Percentiles rank a stretch among this genome's conserved stretches.
Conservation (phyloP, 2,329 filamentous ascomycete species). For the Fusarium sp. region DNA sequence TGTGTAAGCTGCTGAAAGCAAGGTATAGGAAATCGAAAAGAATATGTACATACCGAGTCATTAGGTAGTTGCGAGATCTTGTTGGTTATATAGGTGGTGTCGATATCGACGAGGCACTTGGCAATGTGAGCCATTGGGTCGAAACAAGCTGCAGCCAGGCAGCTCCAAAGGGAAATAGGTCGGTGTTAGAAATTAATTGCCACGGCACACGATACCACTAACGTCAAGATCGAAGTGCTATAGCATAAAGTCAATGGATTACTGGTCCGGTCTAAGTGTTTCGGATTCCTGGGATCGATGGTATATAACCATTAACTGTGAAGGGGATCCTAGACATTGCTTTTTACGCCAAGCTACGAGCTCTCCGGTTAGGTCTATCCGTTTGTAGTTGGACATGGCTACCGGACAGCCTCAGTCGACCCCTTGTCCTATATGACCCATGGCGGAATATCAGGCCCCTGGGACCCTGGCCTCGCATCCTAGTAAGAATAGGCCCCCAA, state of each 20-base stretch:
- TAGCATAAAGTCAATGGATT: constrained; percentile 39
- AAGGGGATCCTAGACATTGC: constrained; percentile 44
- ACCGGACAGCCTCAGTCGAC: constrained; percentile 34
- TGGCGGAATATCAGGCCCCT: constrained; percentile 32
- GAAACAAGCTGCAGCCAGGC: constrained; percentile 38
- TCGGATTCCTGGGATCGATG: constrained; percentile 45
- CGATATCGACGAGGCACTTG: constrained; percentile 65
- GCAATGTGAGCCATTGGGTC: constrained; percentile 71
- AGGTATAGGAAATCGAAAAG: constrained; percentile 19
- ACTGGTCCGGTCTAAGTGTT: constrained; percentile 43
- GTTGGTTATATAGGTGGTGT: constrained; percentile 64
- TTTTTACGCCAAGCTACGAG: constrained; percentile 40
- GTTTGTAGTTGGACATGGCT: constrained; percentile 34
- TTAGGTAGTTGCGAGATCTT: constrained; percentile 58
- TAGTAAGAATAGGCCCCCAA: constrained; percentile 11
- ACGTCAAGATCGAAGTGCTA: constrained; percentile 38
- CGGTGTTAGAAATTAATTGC: constrained; percentile 45
- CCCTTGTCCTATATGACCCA: constrained; percentile 40
- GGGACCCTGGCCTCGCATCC: constrained; percentile 26
- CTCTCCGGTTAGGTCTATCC: constrained; percentile 37
- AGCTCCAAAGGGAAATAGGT: constrained; percentile 40
- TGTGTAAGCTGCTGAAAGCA: constrained; percentile 27
- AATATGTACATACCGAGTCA: constrained; percentile 56
- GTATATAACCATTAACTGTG: constrained; percentile 46
- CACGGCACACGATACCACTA: constrained; percentile 37